Evolutionary conservation across 2,329 filamentous ascomycete genomes (phyloP).

Genomic region (Exserohilum rostratum): DNA sequence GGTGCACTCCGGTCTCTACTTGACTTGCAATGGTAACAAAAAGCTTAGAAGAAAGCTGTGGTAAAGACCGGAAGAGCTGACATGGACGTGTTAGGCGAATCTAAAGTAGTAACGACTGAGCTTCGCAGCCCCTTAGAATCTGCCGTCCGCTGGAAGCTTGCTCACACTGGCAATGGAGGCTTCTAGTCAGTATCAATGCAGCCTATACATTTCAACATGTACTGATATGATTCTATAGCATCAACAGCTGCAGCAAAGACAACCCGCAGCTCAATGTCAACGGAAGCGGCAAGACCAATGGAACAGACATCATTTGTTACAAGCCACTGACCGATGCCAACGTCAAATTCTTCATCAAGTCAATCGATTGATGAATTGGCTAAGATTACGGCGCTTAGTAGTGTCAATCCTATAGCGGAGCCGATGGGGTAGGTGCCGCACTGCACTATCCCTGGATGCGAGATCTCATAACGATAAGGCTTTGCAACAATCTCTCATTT

Average conservation of each 20-base stretch:
- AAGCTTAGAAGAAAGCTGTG: too few species aligned
- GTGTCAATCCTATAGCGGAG: background rate
- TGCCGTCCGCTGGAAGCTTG: conserved; percentile 4
- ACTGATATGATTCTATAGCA: background rate
- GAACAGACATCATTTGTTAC: background rate
- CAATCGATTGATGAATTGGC: background rate
- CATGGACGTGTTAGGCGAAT: background rate
- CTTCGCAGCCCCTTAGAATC: background rate
- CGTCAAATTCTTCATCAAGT: conserved; percentile 1
- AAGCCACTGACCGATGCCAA: background rate
- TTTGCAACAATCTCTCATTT: too few species aligned
- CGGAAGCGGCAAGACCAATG: background rate
- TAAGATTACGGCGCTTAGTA: background rate
- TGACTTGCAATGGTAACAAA: background rate
- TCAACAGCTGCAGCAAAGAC: background rate
- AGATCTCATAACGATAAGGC: too few species aligned
- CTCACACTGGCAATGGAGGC: background rate
- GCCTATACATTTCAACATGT: background rate
- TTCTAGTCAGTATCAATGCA: background rate
- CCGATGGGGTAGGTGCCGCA: background rate
- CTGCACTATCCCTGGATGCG: too few species aligned
- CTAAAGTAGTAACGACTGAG: background rate
- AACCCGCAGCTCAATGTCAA: conserved; percentile 6
- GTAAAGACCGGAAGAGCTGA: background rate
- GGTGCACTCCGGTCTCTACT: conserved; percentile 4